phyloP scores from a whole-genome alignment of 1,139 yeast species.

The Kurtzmaniella quercitrusa region DNA sequence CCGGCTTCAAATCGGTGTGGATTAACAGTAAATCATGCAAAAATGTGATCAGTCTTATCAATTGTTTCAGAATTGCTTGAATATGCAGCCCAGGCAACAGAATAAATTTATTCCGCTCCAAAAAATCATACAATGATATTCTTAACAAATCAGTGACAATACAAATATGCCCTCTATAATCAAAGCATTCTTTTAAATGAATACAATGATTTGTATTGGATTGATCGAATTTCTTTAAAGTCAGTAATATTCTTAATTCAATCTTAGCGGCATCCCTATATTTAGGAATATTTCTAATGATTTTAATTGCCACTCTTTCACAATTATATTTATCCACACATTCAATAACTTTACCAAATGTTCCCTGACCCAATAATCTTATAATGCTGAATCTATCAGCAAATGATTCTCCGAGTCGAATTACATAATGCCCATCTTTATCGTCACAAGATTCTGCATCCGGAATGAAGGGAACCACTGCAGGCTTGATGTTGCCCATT shows the following conservation, averaged over 20 bases:
- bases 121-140: slow-evolving; percentile 83
- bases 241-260: slow-evolving; percentile 74
- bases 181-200: slow-evolving; percentile 85
- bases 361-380: slow-evolving; percentile 87
- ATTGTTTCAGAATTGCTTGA: slow-evolving; percentile 82
- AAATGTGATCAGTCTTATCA: slow-evolving; percentile 81
- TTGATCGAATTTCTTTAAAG: slow-evolving; percentile 72
- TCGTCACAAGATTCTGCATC: slow-evolving; percentile 49
- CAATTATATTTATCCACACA: slow-evolving; percentile 57
- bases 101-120: slow-evolving; percentile 69
- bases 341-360: slow-evolving; percentile 91
- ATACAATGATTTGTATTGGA: slow-evolving; percentile 67
- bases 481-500: slow-evolving; percentile 40
- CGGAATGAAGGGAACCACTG: slow-evolving; percentile 26
- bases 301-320: slow-evolving; percentile 81
- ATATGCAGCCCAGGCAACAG: slow-evolving; percentile 83
- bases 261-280: slow-evolving; percentile 84
- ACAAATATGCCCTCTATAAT: slow-evolving; percentile 90
- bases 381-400: slow-evolving; percentile 66
- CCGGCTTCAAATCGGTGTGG: slow-evolving; percentile 95
- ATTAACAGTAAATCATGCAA: slow-evolving; percentile 85
- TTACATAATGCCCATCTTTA: slow-evolving; percentile 80
- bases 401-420: slow-evolving; percentile 54
- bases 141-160: slow-evolving; percentile 85
- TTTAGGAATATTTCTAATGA: slow-evolving; percentile 75